Evolutionary conservation across 208 protist species (phyloP).

Genomic region (Crithidia mellificae): DNA sequence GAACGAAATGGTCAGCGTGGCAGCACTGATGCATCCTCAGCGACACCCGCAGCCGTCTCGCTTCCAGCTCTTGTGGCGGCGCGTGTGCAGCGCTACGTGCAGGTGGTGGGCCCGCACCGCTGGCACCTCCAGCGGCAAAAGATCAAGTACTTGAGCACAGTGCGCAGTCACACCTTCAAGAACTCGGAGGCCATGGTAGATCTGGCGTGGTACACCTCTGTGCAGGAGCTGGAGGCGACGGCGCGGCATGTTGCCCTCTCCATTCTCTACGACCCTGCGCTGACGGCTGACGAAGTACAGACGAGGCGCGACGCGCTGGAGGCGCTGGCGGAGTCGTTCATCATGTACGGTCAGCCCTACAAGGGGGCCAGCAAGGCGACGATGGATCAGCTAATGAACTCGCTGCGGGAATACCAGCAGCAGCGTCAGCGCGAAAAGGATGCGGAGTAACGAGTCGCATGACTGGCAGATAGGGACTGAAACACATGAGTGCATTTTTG

Average conservation of each 20-base stretch:
- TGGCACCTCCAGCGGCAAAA: conserved; percentile 36
- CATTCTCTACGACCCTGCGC: conserved; percentile 55
- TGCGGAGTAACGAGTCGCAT: conserved; percentile 26
- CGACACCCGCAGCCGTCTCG: no score
- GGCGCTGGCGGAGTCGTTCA: conserved; percentile 58
- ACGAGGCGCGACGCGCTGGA: conserved; percentile 58
- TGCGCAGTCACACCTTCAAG: conserved; percentile 75
- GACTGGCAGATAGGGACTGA: no score
- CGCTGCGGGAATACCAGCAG: conserved; percentile 75
- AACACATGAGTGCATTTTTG: no score
- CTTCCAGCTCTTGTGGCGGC: conserved; percentile 7
- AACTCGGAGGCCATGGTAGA: conserved; percentile 79
- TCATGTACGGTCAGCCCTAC: conserved; percentile 73
- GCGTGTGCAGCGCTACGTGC: conserved; percentile 27
- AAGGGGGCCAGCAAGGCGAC: conserved; percentile 76
- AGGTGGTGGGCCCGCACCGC: conserved; percentile 47
- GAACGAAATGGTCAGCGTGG: conserved; percentile 1
- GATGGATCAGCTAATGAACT: conserved; percentile 80
- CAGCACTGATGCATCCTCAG: background rate
- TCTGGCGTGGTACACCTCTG: conserved; percentile 74
- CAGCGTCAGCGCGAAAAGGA: conserved; percentile 53
- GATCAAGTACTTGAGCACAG: conserved; percentile 38
- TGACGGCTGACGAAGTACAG: conserved; percentile 32
- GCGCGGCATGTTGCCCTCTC: conserved; percentile 57
- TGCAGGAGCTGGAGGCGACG: conserved; percentile 71